phyloP scores from a whole-genome alignment of 108 stramenopile species.

The Cyclotella choctawhatcheeana region DNA sequence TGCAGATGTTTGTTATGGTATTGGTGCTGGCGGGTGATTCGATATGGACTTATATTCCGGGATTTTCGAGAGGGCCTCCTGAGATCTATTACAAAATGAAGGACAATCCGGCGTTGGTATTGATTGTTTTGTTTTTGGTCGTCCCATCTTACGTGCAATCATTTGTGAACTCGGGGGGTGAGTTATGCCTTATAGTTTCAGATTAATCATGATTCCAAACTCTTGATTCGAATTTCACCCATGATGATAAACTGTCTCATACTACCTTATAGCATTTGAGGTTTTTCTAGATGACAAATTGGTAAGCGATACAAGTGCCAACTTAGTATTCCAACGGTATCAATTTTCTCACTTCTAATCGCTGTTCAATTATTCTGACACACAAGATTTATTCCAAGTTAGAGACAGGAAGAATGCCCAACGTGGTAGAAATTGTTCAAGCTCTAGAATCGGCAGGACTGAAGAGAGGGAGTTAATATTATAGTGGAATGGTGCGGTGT shows the following conservation, averaged over 20 bases:
- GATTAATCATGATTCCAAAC: too few relatives aligned
- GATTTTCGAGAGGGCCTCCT: slow-evolving; percentile 27
- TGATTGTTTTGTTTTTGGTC: slow-evolving; percentile 45
- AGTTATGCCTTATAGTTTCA: background rate
- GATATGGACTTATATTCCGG: slow-evolving; percentile 44
- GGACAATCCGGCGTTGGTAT: slow-evolving; percentile 43
- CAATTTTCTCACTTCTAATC: background rate
- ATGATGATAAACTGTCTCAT: too few relatives aligned
- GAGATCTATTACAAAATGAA: slow-evolving; percentile 52
- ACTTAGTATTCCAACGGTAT: background rate
- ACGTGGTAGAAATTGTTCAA: slow-evolving; percentile 34
- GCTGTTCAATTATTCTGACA: background rate
- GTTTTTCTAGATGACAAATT: slow-evolving; percentile 48
- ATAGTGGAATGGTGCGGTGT: background rate
- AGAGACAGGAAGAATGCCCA: slow-evolving; percentile 50
- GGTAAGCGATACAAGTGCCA: slow-evolving; percentile 15
- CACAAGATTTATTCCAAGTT: slow-evolving; percentile 50
- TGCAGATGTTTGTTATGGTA: slow-evolving; percentile 47
- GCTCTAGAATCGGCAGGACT: slow-evolving; percentile 42
- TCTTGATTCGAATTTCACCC: too few relatives aligned
- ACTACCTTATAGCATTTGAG: slow-evolving; percentile 32
- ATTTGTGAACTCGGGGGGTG: slow-evolving; percentile 37
- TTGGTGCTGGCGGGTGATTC: slow-evolving; percentile 43
- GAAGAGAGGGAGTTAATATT: slow-evolving; percentile 25
- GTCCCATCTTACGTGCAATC: slow-evolving; percentile 48